Base-by-base conservation (phyloP, 352 stramenopile genomes). In the Pythium coloratum region DNA sequence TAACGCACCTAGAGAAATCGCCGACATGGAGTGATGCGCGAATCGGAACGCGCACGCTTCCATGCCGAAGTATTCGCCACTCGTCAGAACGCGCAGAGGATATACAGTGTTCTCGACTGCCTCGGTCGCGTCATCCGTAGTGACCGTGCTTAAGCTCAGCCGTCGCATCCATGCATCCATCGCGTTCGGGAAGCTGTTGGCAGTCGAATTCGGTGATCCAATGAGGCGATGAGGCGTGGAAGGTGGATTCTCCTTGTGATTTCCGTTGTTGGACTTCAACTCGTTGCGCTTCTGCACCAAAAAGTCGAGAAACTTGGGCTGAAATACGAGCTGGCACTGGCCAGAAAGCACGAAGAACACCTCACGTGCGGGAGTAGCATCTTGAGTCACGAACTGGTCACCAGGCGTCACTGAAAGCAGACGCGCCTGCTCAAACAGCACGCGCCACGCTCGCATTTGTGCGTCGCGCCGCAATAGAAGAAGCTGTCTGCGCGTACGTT, bases 31-130 rank as follows among this genome's bases (percentile, higher is more conserved):
- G 38, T 80, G 70, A 14, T 62, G 64, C 1, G 64, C 38, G 44
- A 88, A 90, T 1, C 63, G 51, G 38, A 88, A 90, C 32, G 75
- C 56, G 20, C 73, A 75, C 3, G 76, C 69, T 30, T 90, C 77
- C 26, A 87, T 54, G 0, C 81, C 81, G 34, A 90, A 87, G 20
- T 67, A 70, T 40, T 85, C 79, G 9, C 80, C 81, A 1, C 30
- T 55, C 5, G 33, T 18, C 20, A 90, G 71, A 6, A 75, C 70
- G 55, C 69, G 73, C 57, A 85, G 24, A 2, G 71, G 62, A 8
- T 76, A 64, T 0, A 66, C 12, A 6, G 54, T 53, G n/a, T 50
- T 66, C 0, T n/a, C 34, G 14, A 49, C 56, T 7, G 56, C 67
- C 20, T 59, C 46, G 10, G 42, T 51, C 1, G 60, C 62, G 6